phyloP scores from a whole-genome alignment of 148 eudicot species.

The Dysphania ambrosioides region DNA sequence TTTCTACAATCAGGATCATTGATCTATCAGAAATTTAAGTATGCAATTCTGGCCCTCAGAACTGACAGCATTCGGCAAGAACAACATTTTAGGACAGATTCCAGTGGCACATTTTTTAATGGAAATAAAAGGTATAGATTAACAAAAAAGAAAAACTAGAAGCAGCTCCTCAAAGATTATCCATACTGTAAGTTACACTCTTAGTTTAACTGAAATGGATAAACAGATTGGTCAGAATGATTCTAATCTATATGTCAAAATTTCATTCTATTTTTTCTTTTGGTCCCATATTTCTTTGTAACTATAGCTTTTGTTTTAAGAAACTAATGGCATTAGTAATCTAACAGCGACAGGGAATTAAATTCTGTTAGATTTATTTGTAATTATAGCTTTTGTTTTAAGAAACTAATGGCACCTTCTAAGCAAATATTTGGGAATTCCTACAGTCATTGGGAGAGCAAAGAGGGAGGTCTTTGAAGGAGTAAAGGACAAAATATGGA shows the following conservation, averaged over 20 bases:
- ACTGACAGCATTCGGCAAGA: constrained; percentile 17
- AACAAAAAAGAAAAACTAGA: constrained; percentile 21
- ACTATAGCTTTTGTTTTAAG: constrained; percentile 24
- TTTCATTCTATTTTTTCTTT: not conserved
- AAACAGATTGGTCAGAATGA: constrained; percentile 15
- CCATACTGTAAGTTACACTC: constrained; percentile 36
- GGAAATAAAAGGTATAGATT: constrained; percentile 31
- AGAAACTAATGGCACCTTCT: not conserved
- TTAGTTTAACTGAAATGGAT: constrained; percentile 21
- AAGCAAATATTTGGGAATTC: too few relatives aligned
- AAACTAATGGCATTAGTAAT: constrained; percentile 8
- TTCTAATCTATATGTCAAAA: constrained; percentile 26
- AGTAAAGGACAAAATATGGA: too few relatives aligned
- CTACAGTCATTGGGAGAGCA: too few relatives aligned
- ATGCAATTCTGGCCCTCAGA: constrained; percentile 3
- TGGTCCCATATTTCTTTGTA: constrained; percentile 34
- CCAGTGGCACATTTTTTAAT: constrained; percentile 22
- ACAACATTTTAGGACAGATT: constrained; percentile 17
- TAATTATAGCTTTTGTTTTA: not conserved
- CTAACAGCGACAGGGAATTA: not conserved
- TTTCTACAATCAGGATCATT: constrained; percentile 12
- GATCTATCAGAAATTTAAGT: not conserved
- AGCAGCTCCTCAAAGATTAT: constrained; percentile 16
- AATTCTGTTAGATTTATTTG: not conserved
- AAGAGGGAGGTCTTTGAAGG: too few relatives aligned